A percentile compares a stretch with the other conserved stretches of the same genome.
Conservation (phyloP, 306 rosid species). For the Cyclanthera cordifolia region DNA sequence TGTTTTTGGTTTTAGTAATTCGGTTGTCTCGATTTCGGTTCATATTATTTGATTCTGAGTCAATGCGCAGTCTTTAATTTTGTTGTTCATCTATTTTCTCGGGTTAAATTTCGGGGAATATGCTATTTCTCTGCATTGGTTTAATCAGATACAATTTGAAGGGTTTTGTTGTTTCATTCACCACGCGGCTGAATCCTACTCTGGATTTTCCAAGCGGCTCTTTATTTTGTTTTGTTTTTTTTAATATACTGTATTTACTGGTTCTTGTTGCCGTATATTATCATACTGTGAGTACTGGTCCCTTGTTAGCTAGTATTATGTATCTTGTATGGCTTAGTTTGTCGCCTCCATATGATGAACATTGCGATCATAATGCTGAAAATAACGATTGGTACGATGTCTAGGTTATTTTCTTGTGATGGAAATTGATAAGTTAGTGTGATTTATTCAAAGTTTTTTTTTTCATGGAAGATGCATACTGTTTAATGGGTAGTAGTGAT, state of each 20-base stretch:
- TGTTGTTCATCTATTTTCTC: too few species aligned
- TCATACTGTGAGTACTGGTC: background rate
- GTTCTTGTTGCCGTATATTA: background rate
- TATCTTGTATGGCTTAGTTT: background rate
- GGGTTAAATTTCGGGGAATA: too few species aligned
- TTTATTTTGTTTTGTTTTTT: too few species aligned
- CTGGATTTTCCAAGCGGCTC: too few species aligned
- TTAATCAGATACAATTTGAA: too few species aligned
- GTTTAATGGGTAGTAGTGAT: background rate
- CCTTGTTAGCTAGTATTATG: background rate
- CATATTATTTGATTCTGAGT: background rate
- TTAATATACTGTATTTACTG: too few species aligned
- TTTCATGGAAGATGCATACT: background rate
- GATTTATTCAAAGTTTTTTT: background rate
- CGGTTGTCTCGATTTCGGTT: too few species aligned
- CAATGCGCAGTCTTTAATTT: background rate
- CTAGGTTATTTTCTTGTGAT: background rate
- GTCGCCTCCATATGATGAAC: background rate
- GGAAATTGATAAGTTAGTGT: background rate
- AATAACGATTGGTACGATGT: background rate
- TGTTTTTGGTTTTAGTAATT: background rate
- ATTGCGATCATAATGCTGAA: background rate
- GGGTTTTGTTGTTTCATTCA: too few species aligned
- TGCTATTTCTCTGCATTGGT: too few species aligned
- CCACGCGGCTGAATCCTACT: too few species aligned